Conservation (phyloP, 2,329 filamentous ascomycete genomes). For the Exophiala oligosperma region DNA sequence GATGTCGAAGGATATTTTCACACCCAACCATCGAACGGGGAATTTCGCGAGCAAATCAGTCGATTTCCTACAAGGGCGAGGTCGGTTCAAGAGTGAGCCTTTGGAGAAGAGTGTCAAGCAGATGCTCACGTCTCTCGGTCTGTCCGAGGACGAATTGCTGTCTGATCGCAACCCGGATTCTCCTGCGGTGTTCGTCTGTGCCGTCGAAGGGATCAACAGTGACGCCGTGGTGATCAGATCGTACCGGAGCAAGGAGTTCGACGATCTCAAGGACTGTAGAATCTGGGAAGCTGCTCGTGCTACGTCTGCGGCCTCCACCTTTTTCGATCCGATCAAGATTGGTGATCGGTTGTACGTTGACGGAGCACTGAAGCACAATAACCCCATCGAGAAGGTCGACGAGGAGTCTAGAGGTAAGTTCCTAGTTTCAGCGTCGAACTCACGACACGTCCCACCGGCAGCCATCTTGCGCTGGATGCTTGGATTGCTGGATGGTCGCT, state of each 20-base stretch:
- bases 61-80: background rate
- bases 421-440: background rate
- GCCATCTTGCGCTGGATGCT: background rate
- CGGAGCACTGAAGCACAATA: conserved; percentile 12
- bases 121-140: background rate
- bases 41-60: conserved; percentile 1
- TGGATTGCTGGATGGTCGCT: background rate
- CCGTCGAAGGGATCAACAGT: conserved; percentile 1
- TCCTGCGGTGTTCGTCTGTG: background rate
- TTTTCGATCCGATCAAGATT: conserved; percentile 31
- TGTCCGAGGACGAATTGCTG: conserved; percentile 1
- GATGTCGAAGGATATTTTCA: conserved; percentile 31
- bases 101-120: background rate
- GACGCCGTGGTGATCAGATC: conserved; percentile 6
- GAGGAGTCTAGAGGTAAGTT: conserved; percentile 5
- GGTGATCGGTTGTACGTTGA: conserved; percentile 13
- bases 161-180: background rate
- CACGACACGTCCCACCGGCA: too few relatives aligned
- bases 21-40: conserved; percentile 9
- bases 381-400: conserved; percentile 7
- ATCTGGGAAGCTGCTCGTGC: conserved; percentile 34
- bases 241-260: conserved; percentile 4
- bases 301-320: conserved; percentile 34
- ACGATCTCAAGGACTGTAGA: conserved; percentile 9
- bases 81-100: background rate